These are phyloP conservation scores for Candida insectalens DNA, from an alignment of 805 yeast genomes.

Conservation along the genomic window DNA sequence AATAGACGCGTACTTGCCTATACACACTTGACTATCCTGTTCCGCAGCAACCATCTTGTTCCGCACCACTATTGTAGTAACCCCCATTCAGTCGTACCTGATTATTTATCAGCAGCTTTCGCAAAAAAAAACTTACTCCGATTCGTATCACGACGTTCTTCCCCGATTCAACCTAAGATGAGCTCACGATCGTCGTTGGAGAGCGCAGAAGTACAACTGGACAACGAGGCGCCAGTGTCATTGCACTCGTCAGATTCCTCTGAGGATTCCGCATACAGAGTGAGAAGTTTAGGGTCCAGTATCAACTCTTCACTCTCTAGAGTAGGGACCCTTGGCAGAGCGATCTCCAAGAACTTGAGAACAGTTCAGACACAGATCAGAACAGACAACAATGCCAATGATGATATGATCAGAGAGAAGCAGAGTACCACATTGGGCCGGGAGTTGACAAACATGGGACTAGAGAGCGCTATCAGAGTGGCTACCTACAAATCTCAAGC, in stretches of 20 bases:
- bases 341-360: slow-evolving; percentile 8
- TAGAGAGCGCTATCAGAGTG: slow-evolving; percentile 17
- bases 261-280: slow-evolving; percentile 2
- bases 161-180: no score
- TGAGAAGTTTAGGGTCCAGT: slow-evolving; percentile 1
- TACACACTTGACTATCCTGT: no score
- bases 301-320: slow-evolving; percentile 8
- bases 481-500: slow-evolving; percentile 11
- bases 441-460: slow-evolving; percentile 12
- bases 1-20: no score
- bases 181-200: not conserved
- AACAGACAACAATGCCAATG: slow-evolving; percentile 15
- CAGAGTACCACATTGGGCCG: slow-evolving; percentile 11
- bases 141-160: no score
- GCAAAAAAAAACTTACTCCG: no score
- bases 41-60: no score
- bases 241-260: not conserved
- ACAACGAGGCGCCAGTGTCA: not conserved
- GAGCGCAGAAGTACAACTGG: not conserved
- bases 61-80: no score
- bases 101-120: no score
- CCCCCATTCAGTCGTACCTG: no score
- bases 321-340: slow-evolving; percentile 1
- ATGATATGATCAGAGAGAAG: slow-evolving; percentile 5
- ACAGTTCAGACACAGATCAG: slow-evolving; percentile 8